Percentiles rank a stretch among this genome's conserved stretches.
Evolutionary conservation across 2,329 filamentous ascomycete species (phyloP).

Genomic region (Sarocladiaceae sp.): DNA sequence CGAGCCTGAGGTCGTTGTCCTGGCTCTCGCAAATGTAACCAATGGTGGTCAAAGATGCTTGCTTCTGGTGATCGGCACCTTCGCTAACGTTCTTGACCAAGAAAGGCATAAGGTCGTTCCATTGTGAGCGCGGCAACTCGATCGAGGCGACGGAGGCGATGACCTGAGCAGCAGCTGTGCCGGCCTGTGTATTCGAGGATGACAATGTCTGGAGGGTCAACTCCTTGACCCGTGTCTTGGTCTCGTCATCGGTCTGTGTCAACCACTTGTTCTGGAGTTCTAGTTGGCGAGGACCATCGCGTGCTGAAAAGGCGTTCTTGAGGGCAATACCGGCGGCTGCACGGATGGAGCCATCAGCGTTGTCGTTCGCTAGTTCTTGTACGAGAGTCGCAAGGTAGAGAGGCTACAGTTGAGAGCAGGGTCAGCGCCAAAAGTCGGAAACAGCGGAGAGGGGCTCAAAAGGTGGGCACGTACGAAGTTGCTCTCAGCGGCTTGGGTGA

Average conservation of each 20-base stretch:
- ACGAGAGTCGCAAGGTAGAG: slow-evolving; percentile 91
- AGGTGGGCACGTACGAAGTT: slow-evolving; percentile 72
- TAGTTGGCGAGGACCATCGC: slow-evolving; percentile 81
- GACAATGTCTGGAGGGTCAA: slow-evolving; percentile 83
- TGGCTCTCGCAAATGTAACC: slow-evolving; percentile 98
- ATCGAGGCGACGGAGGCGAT: slow-evolving; percentile 92
- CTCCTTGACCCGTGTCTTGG: slow-evolving; percentile 85
- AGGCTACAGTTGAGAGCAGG: slow-evolving; percentile 51
- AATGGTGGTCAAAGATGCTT: slow-evolving; percentile 91
- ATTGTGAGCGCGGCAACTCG: slow-evolving; percentile 89
- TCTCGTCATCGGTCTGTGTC: slow-evolving; percentile 71
- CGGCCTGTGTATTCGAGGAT: slow-evolving; percentile 76
- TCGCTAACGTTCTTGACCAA: slow-evolving; percentile 91
- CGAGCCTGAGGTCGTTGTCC: slow-evolving; percentile 77
- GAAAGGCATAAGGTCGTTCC: slow-evolving; percentile 83
- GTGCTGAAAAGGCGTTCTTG: slow-evolving; percentile 96
- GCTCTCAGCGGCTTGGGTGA: slow-evolving; percentile 84
- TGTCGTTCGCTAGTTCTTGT: slow-evolving; percentile 89
- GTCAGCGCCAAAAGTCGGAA: slow-evolving; percentile 9
- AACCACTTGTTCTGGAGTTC: slow-evolving; percentile 94
- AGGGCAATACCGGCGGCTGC: slow-evolving; percentile 92
- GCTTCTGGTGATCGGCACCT: slow-evolving; percentile 84
- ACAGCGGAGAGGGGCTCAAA: slow-evolving; percentile 14
- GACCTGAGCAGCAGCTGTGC: slow-evolving; percentile 88
- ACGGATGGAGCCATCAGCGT: slow-evolving; percentile 77